These are phyloP conservation scores for Wickerhamomyces xylosicus DNA, from an alignment of 805 yeast genomes.

Conservation along the genomic window DNA sequence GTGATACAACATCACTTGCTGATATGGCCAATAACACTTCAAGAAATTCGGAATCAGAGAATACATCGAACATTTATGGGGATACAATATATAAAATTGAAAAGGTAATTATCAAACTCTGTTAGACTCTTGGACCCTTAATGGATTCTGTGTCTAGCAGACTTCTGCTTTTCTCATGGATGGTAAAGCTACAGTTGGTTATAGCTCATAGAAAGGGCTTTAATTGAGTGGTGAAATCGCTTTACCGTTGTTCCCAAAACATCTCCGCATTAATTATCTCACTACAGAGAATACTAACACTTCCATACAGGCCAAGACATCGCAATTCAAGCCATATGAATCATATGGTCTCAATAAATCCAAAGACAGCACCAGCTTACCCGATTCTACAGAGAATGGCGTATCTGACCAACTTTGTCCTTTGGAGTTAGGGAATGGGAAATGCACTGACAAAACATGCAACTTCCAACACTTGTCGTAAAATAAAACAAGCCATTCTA, in stretches of 20 bases:
- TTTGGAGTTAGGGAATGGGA: slow-evolving; percentile 13
- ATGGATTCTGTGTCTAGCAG: too few relatives aligned
- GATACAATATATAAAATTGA: slow-evolving; percentile 16
- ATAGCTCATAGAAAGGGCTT: neutral
- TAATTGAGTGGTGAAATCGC: neutral
- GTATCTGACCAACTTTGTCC: slow-evolving; percentile 13
- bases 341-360: slow-evolving; percentile 10
- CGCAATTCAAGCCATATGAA: slow-evolving; percentile 15
- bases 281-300: slow-evolving; percentile 11
- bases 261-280: neutral
- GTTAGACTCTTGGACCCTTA: too few relatives aligned
- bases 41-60: too few relatives aligned
- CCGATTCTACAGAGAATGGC: neutral
- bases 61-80: slow-evolving; percentile 2
- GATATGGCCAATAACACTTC: neutral
- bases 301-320: slow-evolving; percentile 8
- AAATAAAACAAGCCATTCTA: neutral
- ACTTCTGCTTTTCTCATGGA: too few relatives aligned
- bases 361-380: neutral
- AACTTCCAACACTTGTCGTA: slow-evolving; percentile 14
- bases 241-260: neutral
- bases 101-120: slow-evolving; percentile 18
- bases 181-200: too few relatives aligned
- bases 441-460: slow-evolving; percentile 14
- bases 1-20: neutral